These are phyloP conservation scores for Acrocalymma vagum DNA, from an alignment of 2,329 filamentous ascomycete genomes.

Conservation along the genomic window DNA sequence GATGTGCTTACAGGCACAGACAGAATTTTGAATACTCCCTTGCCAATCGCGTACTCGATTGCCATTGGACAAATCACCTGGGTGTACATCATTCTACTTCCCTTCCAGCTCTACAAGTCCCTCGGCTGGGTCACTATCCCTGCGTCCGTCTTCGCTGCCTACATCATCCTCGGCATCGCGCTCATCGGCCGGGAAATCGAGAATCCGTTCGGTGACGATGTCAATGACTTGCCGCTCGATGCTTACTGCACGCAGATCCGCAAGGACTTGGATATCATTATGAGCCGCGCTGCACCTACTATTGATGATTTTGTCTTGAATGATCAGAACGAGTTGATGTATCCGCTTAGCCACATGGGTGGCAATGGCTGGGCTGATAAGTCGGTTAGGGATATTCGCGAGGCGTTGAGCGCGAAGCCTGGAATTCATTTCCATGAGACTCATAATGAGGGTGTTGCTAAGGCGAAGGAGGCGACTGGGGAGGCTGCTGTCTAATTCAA, in stretches of 20 bases:
- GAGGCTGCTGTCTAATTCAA: neutral
- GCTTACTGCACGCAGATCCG: slow-evolving; percentile 78
- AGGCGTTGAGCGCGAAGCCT: slow-evolving; percentile 47
- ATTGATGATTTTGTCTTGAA: slow-evolving; percentile 60
- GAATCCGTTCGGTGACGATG: slow-evolving; percentile 84
- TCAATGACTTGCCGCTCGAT: slow-evolving; percentile 75
- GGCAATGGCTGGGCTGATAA: slow-evolving; percentile 45
- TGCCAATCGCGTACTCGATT: slow-evolving; percentile 85
- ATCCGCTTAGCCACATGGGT: slow-evolving; percentile 56
- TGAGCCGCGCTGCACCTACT: slow-evolving; percentile 62
- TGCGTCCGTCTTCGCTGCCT: slow-evolving; percentile 73
- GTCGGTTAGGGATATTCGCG: slow-evolving; percentile 49
- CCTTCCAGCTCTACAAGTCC: slow-evolving; percentile 75
- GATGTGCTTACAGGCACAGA: slow-evolving; percentile 77
- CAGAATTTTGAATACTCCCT: slow-evolving; percentile 80
- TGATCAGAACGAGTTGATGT: slow-evolving; percentile 61
- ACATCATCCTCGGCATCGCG: slow-evolving; percentile 82
- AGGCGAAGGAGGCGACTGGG: slow-evolving; percentile 2
- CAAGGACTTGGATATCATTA: slow-evolving; percentile 77
- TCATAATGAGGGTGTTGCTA: slow-evolving; percentile 7
- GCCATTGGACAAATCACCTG: slow-evolving; percentile 86
- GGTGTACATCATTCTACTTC: slow-evolving; percentile 81
- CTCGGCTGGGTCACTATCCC: slow-evolving; percentile 81
- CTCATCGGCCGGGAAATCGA: slow-evolving; percentile 84
- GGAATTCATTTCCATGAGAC: slow-evolving; percentile 17